Base-by-base conservation (phyloP, 768 basidiomycete genomes). In the Termitomyces sp. region DNA sequence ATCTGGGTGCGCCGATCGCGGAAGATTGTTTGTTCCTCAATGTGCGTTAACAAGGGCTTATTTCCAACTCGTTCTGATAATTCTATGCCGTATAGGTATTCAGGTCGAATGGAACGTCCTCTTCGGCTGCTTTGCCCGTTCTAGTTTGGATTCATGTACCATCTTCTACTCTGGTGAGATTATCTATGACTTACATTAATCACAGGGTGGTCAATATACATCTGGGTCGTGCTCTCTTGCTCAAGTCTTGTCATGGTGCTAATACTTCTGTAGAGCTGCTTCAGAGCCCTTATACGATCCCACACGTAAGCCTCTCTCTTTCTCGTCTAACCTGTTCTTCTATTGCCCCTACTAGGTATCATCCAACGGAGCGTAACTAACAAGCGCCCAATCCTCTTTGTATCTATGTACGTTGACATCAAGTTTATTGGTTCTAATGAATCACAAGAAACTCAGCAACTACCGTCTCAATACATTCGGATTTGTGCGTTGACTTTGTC, bases 391-490 rank as follows among this genome's bases (percentile, higher is more conserved):
- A 79, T 84, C 22, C 71, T 85, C n/a, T 81, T 84, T 62, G 80
- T 83, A 37, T 81, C 81, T 3, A 73, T 77, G 80, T 81, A 60
- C 51, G 73, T 60, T 13, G 16, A 18, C 46, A 39, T 34, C 52
- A 8, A 55, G 11, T 8, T 54, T 7, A 53, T 1, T 54, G 24
- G 6, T 33, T 16, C 4, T 16, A 13, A 20, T 58, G 1, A 46
- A 56, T 56, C 22, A 22, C 46, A 18, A 24, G 27, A n/a, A n/a
- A 22, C 22, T 5, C 59, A 84, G 81, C 9, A 84, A 85, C 65
- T 84, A 84, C 58, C 81, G 83, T 2, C 58, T 84, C 44, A 84
- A 83, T 63, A 80, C 80, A 0, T 84, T 83, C 60, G 84, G 83
- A 51, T 85, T 84, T 56, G 81, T 82, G 49, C 62, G 76, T 27